Evolutionary conservation across 371 early-diverging fungal genomes (phyloP).

Genomic region (Choanephora cucurbitarum): DNA sequence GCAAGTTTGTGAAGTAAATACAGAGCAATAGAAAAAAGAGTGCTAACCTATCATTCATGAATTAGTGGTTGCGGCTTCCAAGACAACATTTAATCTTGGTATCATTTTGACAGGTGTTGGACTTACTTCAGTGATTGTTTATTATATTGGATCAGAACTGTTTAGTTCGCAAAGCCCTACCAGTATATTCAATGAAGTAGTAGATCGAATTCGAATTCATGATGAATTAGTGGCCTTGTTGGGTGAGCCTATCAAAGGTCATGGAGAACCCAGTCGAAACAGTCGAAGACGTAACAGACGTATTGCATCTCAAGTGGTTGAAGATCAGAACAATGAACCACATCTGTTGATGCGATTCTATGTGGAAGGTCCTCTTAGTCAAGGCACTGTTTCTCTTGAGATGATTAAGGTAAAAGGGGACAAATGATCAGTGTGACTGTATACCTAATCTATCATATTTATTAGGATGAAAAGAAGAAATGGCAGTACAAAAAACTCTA

Average conservation of each 20-base stretch:
- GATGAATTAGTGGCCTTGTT: constrained; percentile 24
- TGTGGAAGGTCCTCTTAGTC: constrained; percentile 49
- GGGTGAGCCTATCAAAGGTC: constrained; percentile 44
- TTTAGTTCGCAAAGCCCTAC: constrained; percentile 47
- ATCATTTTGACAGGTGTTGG: constrained; percentile 41
- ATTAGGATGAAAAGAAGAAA: constrained; percentile 37
- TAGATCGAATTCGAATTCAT: constrained; percentile 39
- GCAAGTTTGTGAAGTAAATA: too few relatives aligned
- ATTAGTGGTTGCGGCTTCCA: constrained; percentile 50
- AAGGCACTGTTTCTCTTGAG: constrained; percentile 50
- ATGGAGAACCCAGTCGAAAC: constrained; percentile 50
- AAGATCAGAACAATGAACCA: constrained; percentile 39
- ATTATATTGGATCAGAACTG: constrained; percentile 40
- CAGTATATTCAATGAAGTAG: constrained; percentile 43
- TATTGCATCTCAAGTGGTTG: constrained; percentile 41
- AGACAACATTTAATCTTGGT: constrained; percentile 41
- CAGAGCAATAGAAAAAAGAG: too few relatives aligned
- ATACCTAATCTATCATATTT: background rate
- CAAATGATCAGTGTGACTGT: background rate
- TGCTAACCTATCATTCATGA: too few relatives aligned
- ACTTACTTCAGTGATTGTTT: constrained; percentile 36
- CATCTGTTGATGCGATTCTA: constrained; percentile 57
- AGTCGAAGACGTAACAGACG: constrained; percentile 48
- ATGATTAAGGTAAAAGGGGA: constrained; percentile 42
- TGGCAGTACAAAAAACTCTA: constrained; percentile 55